Base-by-base conservation (phyloP, 2,329 filamentous ascomycete species). In the Colletotrichum sp. region DNA sequence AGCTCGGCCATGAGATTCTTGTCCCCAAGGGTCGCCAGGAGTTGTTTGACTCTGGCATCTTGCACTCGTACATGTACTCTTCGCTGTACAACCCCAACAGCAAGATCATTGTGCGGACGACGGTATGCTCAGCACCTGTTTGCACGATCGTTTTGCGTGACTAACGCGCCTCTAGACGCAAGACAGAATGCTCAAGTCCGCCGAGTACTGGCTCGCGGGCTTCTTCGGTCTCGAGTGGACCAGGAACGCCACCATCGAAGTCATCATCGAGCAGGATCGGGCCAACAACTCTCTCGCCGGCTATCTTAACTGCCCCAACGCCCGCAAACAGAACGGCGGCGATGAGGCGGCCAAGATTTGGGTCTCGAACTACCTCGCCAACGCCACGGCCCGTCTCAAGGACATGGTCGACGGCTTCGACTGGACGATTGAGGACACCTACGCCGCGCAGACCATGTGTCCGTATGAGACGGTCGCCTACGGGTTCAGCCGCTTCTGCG, bases 221-320 rank as follows among this genome's bases (percentile, higher is more conserved):
- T 96, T 96, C 85, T 96, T 96, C 81, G 94, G 94, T 1, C 88
- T 95, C 0, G 90, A 93, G 63, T 96, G 94, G 94, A 89, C 92
- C 2, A 89, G 92, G 34, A 94, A 95, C 80, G 93, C 90, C 8
- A 95, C 92, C 0, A 89, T 95, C n/a, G 92, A 95, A 79, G 88
- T 94, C 16, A 92, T 94, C 13, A 94, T 95, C 55, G 94, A 96
- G 80, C 84, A 87, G 18, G 80, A 81, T 2, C 86, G 86, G 3
- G 93, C 91, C 82, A 95, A 95, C 84, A 95, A 95, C 81, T 94
- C 92, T 1, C 86, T 95, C 8, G 92, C 93, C 2, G 93, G 93
- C 1, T 92, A 92, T 77, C 85, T 92, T 68, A 90, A 91, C 75
- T 96, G 94, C 80, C 90, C 91, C 55, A 95, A 95, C 78, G 86